Conservation (phyloP, 2,329 filamentous ascomycete species). For the Arthroderma sp. region DNA sequence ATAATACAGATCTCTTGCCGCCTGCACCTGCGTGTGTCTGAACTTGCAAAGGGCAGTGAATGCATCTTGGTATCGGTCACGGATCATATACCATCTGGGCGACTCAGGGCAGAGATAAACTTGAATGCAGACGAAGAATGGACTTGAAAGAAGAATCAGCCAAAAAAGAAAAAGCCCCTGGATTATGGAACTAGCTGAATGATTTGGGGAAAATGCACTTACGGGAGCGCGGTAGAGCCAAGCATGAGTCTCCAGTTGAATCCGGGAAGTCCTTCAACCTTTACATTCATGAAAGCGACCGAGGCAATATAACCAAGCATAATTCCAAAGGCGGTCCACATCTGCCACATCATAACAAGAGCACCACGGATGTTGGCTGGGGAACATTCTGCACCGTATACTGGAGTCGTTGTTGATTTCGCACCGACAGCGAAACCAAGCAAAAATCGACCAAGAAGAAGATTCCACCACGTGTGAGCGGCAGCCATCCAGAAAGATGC, state of each 20-base stretch:
- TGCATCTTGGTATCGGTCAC: conserved; percentile 47
- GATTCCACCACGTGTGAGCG: conserved; percentile 41
- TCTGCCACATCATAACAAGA: conserved; percentile 42
- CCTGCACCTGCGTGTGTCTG: conserved; percentile 47
- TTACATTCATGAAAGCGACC: conserved; percentile 46
- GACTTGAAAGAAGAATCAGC: conserved; percentile 39
- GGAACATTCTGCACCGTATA: conserved; percentile 42
- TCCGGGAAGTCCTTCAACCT: conserved; percentile 38
- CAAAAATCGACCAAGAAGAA: conserved; percentile 40
- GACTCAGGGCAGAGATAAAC: conserved; percentile 52
- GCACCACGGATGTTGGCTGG: conserved; percentile 42
- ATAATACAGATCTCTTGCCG: conserved; percentile 49
- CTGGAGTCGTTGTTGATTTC: conserved; percentile 42
- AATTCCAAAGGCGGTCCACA: conserved; percentile 44
- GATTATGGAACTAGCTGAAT: conserved; percentile 45
- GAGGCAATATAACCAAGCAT: conserved; percentile 54
- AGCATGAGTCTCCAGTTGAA: conserved; percentile 32
- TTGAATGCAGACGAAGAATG: conserved; percentile 43
- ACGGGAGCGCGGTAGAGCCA: conserved; percentile 33
- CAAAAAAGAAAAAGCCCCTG: background rate
- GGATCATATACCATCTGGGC: conserved; percentile 54
- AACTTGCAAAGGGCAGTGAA: conserved; percentile 42
- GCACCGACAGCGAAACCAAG: conserved; percentile 50
- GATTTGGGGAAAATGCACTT: conserved; percentile 33
- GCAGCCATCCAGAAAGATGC: conserved; percentile 48